Evolutionary conservation across 75 land plant genomes (phyloP), one percentile per base, ranked within the genome.

Genomic region (Pseudotsuga menziesii): DNA sequence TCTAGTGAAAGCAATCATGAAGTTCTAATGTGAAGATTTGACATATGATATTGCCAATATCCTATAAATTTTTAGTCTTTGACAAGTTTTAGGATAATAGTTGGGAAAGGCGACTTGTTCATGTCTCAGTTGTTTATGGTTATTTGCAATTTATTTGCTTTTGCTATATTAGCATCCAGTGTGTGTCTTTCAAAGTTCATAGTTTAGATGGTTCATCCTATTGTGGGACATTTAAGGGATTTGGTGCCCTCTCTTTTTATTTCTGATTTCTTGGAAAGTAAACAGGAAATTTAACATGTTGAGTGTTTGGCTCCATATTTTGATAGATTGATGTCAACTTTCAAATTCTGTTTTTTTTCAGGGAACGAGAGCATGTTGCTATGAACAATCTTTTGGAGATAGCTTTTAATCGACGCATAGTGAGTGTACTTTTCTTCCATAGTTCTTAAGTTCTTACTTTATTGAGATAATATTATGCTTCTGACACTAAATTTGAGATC

Each of bases 351-450:
- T 20, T 39, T 19, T 67, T 39, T n/a, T 88, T 32, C 76, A 96
- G 98, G 86, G 88, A 87, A 29, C 85, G 91, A 39, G 94, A 89
- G 73, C 78, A 61, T 20, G 80, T 79, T 79, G 98, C 90, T 20
- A 75, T 93, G 81, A 80, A 84, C 61, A 86, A 90, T 74, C 89
- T 93, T 76, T 84, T 91, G 16, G 85, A 62, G 70, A 89, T 80
- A 85, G 94, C 98, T 17, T 91, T 83, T 74, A 84, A 83, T 26
- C 87, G 80, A 76, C 85, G 85, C 58, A 82, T 86, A 88, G 95
- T 93, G 82, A 87, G 58, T 16, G 20, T 44, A 29, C 57, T 35
- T 58, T 44, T 7, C 48, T 44, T 67, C 44, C 44, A 17, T 67
- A 39, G 22, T 22, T 6, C 48, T 44, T 44, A 44, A 7, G 8